Percentiles rank a stretch among this genome's conserved stretches.
These are phyloP conservation scores for Termitomyces titanicus DNA, from an alignment of 768 basidiomycete genomes.

Conservation along the genomic window DNA sequence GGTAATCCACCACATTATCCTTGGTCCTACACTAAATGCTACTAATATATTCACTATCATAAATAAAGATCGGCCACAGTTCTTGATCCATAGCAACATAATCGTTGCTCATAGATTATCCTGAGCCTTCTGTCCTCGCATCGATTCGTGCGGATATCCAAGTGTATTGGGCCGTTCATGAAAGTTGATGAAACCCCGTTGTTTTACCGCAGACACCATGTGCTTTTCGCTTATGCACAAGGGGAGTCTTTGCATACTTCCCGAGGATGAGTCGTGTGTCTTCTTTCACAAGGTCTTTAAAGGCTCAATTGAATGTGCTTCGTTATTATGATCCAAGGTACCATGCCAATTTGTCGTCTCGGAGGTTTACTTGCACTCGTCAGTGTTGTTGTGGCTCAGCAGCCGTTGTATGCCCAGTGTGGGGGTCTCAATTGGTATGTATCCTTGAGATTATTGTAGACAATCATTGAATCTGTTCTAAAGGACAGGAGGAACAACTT, in stretches of 20 bases:
- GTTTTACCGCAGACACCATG: conserved; percentile 21
- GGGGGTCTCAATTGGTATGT: conserved; percentile 48
- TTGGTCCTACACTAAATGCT: not conserved
- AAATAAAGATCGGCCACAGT: not conserved
- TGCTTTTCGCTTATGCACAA: conserved; percentile 5
- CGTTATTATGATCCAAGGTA: not conserved
- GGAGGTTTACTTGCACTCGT: conserved; percentile 20
- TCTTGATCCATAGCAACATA: not conserved
- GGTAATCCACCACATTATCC: conserved; percentile 41
- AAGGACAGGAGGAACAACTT: conserved; percentile 49
- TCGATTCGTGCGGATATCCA: not conserved
- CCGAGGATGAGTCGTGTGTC: conserved; percentile 11
- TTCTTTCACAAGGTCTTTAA: not conserved
- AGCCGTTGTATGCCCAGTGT: conserved; percentile 41
- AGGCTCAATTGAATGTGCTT: not conserved
- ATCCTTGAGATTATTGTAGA: not conserved
- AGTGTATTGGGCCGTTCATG: not conserved
- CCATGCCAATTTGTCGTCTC: conserved; percentile 13
- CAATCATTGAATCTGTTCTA: not conserved
- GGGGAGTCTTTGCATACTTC: not conserved
- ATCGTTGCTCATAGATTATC: not conserved
- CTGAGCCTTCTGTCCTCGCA: not conserved
- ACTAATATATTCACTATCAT: conserved; percentile 1
- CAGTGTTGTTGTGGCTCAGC: conserved; percentile 30
- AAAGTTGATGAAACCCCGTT: conserved; percentile 13